Conservation (phyloP, 2,329 filamentous ascomycete species). For the Colletotrichum euphorbiae region DNA sequence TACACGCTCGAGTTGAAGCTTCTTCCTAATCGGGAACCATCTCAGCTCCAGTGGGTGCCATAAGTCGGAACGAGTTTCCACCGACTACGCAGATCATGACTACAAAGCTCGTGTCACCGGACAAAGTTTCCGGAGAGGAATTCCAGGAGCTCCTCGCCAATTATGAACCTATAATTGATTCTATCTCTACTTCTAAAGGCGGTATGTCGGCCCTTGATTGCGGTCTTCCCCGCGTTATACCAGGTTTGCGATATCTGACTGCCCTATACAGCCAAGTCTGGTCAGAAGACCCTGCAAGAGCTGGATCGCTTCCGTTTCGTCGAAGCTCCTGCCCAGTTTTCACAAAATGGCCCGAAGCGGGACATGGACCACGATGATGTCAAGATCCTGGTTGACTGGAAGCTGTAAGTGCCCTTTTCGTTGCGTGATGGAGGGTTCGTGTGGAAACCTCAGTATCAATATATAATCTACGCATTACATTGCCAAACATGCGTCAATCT, state of each 20-base stretch:
- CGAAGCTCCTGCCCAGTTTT: conserved; percentile 62
- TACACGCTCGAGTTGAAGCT: background rate
- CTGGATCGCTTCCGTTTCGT: conserved; percentile 72
- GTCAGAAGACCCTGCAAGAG: conserved; percentile 63
- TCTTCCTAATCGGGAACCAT: background rate
- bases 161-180: conserved; percentile 56
- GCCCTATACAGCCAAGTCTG: conserved; percentile 55
- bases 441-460: too few relatives aligned
- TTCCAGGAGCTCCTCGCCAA: conserved; percentile 52
- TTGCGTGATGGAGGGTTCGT: too few relatives aligned
- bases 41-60: background rate
- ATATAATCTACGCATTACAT: background rate
- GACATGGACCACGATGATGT: conserved; percentile 69
- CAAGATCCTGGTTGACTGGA: conserved; percentile 75
- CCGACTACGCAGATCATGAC: conserved; percentile 11
- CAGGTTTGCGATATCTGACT: conserved; percentile 34
- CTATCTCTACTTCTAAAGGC: conserved; percentile 58
- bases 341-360: conserved; percentile 47
- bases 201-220: conserved; percentile 49
- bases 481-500: background rate
- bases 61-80: background rate
- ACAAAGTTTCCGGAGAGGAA: conserved; percentile 46
- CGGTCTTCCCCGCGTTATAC: conserved; percentile 11
- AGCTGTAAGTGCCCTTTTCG: conserved; percentile 65
- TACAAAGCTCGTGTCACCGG: conserved; percentile 27